Conservation (phyloP, 805 yeast genomes). For the Candida piceae region DNA sequence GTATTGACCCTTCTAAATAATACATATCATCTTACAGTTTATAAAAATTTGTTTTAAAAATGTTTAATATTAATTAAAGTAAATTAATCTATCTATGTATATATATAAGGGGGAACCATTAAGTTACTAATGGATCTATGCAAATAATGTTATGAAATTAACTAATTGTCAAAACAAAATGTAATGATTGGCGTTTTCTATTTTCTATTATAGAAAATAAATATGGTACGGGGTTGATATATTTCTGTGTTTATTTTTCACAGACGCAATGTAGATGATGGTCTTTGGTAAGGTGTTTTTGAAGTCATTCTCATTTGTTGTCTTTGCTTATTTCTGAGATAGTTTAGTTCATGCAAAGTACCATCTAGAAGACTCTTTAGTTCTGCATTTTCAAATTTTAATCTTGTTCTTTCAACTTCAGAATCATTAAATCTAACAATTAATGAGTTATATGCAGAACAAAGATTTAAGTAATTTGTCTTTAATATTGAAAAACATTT, state of each 20-base stretch:
- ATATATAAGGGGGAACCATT: too few species aligned
- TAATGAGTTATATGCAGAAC: conserved; percentile 19
- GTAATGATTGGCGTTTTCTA: too few species aligned
- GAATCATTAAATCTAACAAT: conserved; percentile 15
- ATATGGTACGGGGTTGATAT: too few species aligned
- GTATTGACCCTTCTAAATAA: background rate
- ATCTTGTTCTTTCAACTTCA: conserved; percentile 19
- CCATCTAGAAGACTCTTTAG: conserved; percentile 22
- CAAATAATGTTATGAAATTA: too few species aligned
- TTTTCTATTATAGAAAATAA: too few species aligned
- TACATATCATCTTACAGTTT: too few species aligned
- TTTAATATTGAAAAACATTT: conserved; percentile 21
- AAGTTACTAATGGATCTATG: too few species aligned
- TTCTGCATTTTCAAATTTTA: conserved; percentile 21
- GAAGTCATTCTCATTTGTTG: background rate
- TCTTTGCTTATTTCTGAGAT: conserved; percentile 15
- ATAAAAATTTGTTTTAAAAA: too few species aligned
- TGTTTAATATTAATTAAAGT: too few species aligned
- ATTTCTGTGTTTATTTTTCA: too few species aligned
- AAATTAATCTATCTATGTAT: too few species aligned
- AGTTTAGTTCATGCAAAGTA: conserved; percentile 16
- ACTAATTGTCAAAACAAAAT: too few species aligned
- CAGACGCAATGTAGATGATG: background rate
- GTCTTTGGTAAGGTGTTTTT: background rate
- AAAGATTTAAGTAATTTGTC: conserved; percentile 20